Evolutionary conservation across 768 basidiomycete genomes (phyloP).

Genomic region (Lactarius vividus): DNA sequence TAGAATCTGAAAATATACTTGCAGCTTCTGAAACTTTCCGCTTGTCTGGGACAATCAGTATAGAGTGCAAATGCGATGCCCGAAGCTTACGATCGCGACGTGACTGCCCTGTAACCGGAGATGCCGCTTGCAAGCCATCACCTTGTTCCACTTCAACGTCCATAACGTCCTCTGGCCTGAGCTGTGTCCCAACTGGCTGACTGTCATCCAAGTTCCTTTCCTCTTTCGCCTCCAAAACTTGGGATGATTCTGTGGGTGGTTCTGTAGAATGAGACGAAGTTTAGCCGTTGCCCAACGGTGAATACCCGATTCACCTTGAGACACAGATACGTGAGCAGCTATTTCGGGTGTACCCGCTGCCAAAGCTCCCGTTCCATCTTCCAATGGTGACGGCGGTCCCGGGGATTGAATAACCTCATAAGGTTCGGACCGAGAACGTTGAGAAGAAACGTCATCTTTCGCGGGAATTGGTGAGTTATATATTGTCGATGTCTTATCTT

Average conservation of each 20-base stretch:
- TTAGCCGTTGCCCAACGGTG: neutral
- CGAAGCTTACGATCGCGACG: constrained; percentile 24
- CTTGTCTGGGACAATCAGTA: constrained; percentile 48
- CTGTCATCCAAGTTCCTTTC: constrained; percentile 1
- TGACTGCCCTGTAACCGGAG: constrained; percentile 17
- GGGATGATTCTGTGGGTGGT: constrained; percentile 6
- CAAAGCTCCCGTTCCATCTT: neutral
- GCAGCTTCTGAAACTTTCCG: constrained; percentile 61
- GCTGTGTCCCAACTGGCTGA: neutral
- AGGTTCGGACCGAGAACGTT: constrained; percentile 12
- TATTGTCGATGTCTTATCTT: constrained; percentile 3
- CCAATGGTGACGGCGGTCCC: neutral
- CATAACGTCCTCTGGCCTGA: neutral
- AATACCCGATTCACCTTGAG: neutral
- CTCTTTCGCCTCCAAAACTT: constrained; percentile 2
- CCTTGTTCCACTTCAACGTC: constrained; percentile 16
- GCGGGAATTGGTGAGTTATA: neutral
- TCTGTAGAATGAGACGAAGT: constrained; percentile 2
- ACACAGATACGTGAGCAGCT: neutral
- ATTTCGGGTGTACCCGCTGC: constrained; percentile 2
- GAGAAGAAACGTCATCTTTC: constrained; percentile 4
- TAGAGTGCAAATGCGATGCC: neutral
- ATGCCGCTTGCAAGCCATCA: constrained; percentile 1
- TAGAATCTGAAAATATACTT: constrained; percentile 39
- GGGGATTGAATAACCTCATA: neutral